Conservation (phyloP, 768 basidiomycete genomes). For the Roridomyces roridus region DNA sequence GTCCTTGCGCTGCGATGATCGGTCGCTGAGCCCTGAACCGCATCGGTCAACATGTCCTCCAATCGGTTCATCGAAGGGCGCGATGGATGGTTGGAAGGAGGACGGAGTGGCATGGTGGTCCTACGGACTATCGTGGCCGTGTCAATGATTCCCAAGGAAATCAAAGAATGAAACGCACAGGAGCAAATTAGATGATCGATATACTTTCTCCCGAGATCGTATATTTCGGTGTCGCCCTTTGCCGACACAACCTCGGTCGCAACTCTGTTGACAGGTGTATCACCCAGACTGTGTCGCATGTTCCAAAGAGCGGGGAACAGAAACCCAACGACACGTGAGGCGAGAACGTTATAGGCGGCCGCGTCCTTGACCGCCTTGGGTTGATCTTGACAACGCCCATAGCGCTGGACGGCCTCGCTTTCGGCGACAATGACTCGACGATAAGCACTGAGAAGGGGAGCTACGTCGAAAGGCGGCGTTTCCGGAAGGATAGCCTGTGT, state of each 20-base stretch:
- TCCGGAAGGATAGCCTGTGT: too few relatives aligned
- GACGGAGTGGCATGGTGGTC: not conserved
- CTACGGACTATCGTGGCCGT: slow-evolving; percentile 3
- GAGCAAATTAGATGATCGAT: slow-evolving; percentile 1
- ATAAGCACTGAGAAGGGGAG: not conserved
- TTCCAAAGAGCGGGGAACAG: not conserved
- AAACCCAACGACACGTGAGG: not conserved
- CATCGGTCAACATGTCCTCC: not conserved
- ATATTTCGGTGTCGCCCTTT: not conserved
- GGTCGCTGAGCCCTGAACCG: not conserved
- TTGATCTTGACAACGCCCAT: not conserved
- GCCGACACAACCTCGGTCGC: slow-evolving; percentile 1
- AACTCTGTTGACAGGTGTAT: slow-evolving; percentile 1
- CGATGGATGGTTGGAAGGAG: slow-evolving; percentile 10
- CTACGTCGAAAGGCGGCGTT: too few relatives aligned
- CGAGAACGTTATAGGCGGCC: not conserved
- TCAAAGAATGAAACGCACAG: slow-evolving; percentile 3
- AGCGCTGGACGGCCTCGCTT: slow-evolving; percentile 2
- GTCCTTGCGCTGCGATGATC: slow-evolving; percentile 5
- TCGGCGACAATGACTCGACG: not conserved
- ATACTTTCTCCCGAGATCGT: slow-evolving; percentile 1
- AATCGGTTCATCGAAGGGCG: slow-evolving; percentile 3
- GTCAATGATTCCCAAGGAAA: not conserved
- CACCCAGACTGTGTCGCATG: not conserved
- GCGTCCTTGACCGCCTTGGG: not conserved